phyloP scores from a whole-genome alignment of 1,139 yeast species.

The Blastobotrys serpentis region DNA sequence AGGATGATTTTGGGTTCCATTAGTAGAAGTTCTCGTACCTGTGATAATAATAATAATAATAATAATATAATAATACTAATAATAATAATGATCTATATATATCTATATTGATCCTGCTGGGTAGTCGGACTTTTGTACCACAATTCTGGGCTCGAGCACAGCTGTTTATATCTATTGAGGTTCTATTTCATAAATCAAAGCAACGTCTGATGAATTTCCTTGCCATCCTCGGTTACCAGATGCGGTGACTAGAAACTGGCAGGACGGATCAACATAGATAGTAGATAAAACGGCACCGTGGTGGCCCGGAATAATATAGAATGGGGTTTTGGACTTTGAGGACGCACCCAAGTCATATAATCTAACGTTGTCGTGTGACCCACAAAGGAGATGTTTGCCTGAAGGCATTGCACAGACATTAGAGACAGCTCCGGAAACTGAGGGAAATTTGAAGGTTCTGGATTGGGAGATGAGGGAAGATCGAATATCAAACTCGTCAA shows the following conservation, averaged over 20 bases:
- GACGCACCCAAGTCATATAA: conserved; percentile 69
- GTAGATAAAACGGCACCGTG: conserved; percentile 69
- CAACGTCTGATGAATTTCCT: conserved; percentile 73
- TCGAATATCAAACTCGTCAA: conserved; percentile 79
- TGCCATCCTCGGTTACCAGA: conserved; percentile 98
- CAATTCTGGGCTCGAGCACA: too few species aligned
- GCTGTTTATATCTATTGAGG: conserved; percentile 19
- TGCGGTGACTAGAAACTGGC: conserved; percentile 83
- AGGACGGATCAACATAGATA: conserved; percentile 74
- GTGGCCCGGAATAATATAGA: conserved; percentile 59
- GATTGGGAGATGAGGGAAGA: conserved; percentile 54
- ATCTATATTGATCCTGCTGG: too few species aligned
- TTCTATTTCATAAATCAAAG: conserved; percentile 73
- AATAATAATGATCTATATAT: too few species aligned
- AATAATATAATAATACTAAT: too few species aligned
- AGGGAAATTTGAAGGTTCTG: conserved; percentile 70
- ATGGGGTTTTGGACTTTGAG: conserved; percentile 44
- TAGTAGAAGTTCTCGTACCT: too few species aligned
- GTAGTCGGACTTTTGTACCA: too few species aligned
- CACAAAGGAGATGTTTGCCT: conserved; percentile 74
- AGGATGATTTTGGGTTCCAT: too few species aligned
- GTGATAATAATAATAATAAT: too few species aligned
- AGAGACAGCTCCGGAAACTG: conserved; percentile 89
- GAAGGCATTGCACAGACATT: conserved; percentile 81
- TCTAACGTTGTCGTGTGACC: conserved; percentile 86